phyloP scores from a whole-genome alignment of 2,329 filamentous ascomycete species.

The Byssothecium circinans region DNA sequence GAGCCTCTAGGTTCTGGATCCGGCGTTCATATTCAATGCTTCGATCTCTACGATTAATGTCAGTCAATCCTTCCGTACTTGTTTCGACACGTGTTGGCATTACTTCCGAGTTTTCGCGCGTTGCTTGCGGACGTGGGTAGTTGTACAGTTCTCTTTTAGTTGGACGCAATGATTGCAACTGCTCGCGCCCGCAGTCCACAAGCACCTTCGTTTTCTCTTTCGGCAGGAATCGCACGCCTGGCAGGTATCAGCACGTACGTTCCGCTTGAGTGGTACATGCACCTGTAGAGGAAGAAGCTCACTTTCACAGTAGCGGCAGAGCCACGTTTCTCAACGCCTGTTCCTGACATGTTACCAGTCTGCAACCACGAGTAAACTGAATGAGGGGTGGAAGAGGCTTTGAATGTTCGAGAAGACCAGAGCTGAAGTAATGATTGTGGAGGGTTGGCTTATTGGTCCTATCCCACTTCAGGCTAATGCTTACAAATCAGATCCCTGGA shows the following conservation, averaged over 20 bases:
- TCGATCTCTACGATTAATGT: constrained; percentile 9
- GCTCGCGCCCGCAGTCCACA: constrained; percentile 19
- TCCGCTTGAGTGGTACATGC: neutral
- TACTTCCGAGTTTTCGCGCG: constrained; percentile 25
- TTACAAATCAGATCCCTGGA: neutral
- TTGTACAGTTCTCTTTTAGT: constrained; percentile 25
- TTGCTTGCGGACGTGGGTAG: constrained; percentile 28
- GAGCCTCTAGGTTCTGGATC: constrained; percentile 24
- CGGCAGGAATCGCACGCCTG: constrained; percentile 32
- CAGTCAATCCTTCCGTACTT: neutral
- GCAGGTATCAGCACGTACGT: neutral
- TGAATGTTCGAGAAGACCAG: neutral
- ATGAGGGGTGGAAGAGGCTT: neutral
- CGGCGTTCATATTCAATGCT: constrained; percentile 28
- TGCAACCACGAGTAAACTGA: neutral
- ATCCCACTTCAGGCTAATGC: neutral
- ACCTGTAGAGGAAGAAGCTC: neutral
- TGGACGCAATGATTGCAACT: constrained; percentile 25
- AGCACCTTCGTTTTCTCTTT: constrained; percentile 27
- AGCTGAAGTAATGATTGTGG: neutral
- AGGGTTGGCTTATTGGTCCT: neutral
- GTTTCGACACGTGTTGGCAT: constrained; percentile 8
- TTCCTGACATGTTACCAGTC: constrained; percentile 17
- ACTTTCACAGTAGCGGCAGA: constrained; percentile 27
- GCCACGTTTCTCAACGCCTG: constrained; percentile 25